Evolutionary conservation across 371 early-diverging fungal species (phyloP), one percentile per base, ranked within the genome.

Genomic region (Circinella minor): DNA sequence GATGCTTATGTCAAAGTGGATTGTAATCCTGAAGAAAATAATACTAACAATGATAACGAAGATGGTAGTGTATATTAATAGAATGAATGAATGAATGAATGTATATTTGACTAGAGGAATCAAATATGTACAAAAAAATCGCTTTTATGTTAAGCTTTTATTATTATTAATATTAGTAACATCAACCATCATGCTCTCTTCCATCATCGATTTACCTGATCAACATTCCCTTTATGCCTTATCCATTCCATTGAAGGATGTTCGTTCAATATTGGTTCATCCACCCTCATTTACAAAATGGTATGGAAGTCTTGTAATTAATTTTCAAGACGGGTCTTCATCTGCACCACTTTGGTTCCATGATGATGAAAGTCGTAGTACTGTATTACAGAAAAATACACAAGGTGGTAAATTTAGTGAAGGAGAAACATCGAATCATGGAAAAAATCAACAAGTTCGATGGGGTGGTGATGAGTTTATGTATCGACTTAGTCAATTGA

Each of bases 391-490:
- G 62, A 78, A 78, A 55, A 82, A 82, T 18, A 77, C 74, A 3
- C 80, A 80, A 69, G 81, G 81, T 34, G 81, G 80, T 1, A 78
- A 76, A 63, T 76, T 65, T 20, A 70, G 74, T 20, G 67, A 69
- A 17, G 67, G 70, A 8, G 14, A 27, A 11, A 7, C 11, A 34
- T 7, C 10, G 8, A 13, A 18, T 4, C 17, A 46, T 17, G 43
- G 48, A 39, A 47, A 62, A 6, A 63, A 62, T n/a, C 57, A 55
- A 20, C 73, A 73, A 51, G 68, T 76, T 8, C 66, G 74, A 11
- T 85, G 85, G 85, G 85, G 85, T 55, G 85, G 85, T 27, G 85
- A 81, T 65, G 85, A 85, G 61, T 78, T 82, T 61, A 70, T 85
- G 9, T 75, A 77, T 20, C 69, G 76, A 48, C 61, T 85, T 7